Conservation (phyloP, 2,329 filamentous ascomycete species). For the Diaporthe ilicicola region DNA sequence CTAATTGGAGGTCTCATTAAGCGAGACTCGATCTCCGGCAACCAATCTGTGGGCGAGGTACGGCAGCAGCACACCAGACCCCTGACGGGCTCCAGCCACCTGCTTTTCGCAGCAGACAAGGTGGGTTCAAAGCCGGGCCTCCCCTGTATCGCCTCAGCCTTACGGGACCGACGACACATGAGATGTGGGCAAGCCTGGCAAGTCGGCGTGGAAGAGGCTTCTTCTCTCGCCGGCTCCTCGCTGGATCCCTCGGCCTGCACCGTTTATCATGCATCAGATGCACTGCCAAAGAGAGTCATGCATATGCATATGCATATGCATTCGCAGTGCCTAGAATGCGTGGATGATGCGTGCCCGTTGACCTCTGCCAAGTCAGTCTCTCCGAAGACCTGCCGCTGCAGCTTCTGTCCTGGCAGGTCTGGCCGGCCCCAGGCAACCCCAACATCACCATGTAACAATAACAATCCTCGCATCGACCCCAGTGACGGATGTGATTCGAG, state of each 20-base stretch:
- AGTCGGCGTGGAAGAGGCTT: no score
- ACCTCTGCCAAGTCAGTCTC: neutral
- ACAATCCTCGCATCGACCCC: neutral
- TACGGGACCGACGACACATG: conserved; percentile 10
- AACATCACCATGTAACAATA: neutral
- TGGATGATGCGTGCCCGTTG: neutral
- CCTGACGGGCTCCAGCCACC: conserved; percentile 6
- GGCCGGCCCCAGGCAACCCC: neutral
- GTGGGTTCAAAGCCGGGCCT: conserved; percentile 14
- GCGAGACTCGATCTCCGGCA: conserved; percentile 3
- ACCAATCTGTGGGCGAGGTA: neutral
- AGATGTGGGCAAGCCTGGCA: no score
- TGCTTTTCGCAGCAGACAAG: neutral
- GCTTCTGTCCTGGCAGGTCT: neutral
- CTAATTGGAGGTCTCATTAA: conserved; percentile 1
- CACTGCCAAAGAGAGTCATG: neutral
- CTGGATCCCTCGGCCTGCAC: neutral
- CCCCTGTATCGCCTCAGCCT: conserved; percentile 26
- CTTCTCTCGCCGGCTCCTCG: neutral
- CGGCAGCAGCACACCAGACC: neutral
- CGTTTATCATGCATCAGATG: neutral
- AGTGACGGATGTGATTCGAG: neutral
- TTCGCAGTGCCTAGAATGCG: neutral
- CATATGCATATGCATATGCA: neutral
- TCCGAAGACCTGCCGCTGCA: neutral